A percentile compares a stretch with the other conserved stretches of the same genome.
phyloP scores from a whole-genome alignment of 129 eudicot species.

The Tagetes patula region DNA sequence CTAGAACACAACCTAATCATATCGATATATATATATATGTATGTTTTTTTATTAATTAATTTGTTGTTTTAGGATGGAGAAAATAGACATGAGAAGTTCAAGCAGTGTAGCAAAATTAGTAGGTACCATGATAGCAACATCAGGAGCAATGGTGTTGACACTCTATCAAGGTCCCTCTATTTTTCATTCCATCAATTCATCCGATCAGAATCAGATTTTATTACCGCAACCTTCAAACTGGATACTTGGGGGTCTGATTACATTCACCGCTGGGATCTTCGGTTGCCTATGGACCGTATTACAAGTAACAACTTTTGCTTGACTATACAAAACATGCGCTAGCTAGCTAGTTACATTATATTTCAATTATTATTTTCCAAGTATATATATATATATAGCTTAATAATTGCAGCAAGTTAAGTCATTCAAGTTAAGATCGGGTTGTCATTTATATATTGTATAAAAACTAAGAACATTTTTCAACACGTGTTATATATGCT shows the following conservation, averaged over 20 bases:
- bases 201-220: not conserved
- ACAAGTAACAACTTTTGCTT: constrained; percentile 10
- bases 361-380: too few species aligned
- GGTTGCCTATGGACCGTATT: constrained; percentile 21
- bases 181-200: not conserved
- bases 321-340: too few species aligned
- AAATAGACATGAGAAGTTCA: constrained; percentile 33
- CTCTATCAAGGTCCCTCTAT: constrained; percentile 40
- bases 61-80: constrained; percentile 40
- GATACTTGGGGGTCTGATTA: constrained; percentile 27
- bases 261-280: not conserved
- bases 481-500: too few species aligned
- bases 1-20: not conserved
- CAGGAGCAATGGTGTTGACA: constrained; percentile 46
- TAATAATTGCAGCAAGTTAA: too few species aligned
- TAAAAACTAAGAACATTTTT: too few species aligned
- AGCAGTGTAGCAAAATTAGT: constrained; percentile 39
- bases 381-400: too few species aligned
- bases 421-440: too few species aligned
- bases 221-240: constrained; percentile 19
- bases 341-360: too few species aligned
- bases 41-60: too few species aligned
- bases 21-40: not conserved
- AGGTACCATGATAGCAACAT: constrained; percentile 42
- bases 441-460: too few species aligned